phyloP scores from a whole-genome alignment of 768 basidiomycete genomes.

The Termitomyces sp. region DNA sequence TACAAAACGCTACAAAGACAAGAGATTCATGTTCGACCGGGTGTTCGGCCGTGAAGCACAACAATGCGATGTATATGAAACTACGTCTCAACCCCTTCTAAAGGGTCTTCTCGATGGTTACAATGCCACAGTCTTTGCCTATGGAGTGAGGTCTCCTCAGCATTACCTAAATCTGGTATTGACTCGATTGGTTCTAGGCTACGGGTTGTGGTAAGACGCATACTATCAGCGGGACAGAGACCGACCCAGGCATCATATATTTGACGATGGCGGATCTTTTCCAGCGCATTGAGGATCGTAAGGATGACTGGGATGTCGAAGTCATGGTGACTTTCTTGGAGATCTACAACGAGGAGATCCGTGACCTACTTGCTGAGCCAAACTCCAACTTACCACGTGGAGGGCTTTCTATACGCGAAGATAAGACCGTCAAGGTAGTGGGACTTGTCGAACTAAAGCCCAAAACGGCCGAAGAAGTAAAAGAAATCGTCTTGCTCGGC shows the following conservation, averaged over 20 bases:
- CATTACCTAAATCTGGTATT: slow-evolving; percentile 11
- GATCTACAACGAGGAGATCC: slow-evolving; percentile 98
- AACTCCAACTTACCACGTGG: slow-evolving; percentile 62
- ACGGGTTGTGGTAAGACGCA: slow-evolving; percentile 99
- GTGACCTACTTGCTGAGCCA: slow-evolving; percentile 83
- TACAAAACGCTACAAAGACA: slow-evolving; percentile 93
- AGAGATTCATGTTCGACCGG: slow-evolving; percentile 93
- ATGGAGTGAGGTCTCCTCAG: slow-evolving; percentile 58
- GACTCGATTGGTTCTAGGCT: slow-evolving; percentile 48
- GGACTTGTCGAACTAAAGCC: slow-evolving; percentile 82
- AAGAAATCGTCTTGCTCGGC: slow-evolving; percentile 85
- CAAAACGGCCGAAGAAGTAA: slow-evolving; percentile 84
- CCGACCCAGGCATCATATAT: slow-evolving; percentile 91
- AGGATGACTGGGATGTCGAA: slow-evolving; percentile 79
- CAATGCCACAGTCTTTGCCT: slow-evolving; percentile 97
- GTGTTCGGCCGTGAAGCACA: slow-evolving; percentile 79
- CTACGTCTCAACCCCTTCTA: slow-evolving; percentile 82
- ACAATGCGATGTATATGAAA: slow-evolving; percentile 85
- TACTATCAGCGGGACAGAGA: slow-evolving; percentile 90
- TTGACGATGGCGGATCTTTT: slow-evolving; percentile 97
- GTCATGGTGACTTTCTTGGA: slow-evolving; percentile 95
- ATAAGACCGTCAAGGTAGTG: slow-evolving; percentile 87
- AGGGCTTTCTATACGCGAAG: slow-evolving; percentile 90
- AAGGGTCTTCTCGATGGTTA: slow-evolving; percentile 86
- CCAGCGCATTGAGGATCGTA: slow-evolving; percentile 82